Evolutionary conservation across 2,329 filamentous ascomycete species (phyloP).

Genomic region (Trichoderma harzianum): DNA sequence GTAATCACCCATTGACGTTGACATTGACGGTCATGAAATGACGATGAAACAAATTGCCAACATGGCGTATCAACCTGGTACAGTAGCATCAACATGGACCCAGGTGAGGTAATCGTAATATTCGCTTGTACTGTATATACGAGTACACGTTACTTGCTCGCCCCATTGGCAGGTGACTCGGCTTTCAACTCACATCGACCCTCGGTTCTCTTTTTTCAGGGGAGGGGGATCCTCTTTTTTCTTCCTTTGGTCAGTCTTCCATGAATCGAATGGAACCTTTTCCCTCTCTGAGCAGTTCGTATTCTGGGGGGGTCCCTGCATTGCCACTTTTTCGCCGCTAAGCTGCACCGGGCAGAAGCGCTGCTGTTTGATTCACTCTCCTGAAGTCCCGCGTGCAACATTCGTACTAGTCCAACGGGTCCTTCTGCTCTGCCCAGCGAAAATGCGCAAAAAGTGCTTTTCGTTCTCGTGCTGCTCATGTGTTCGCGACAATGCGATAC

Average conservation of each 20-base stretch:
- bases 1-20: too few relatives aligned
- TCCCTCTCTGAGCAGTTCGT: not conserved
- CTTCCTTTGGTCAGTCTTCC: not conserved
- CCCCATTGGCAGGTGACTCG: not conserved
- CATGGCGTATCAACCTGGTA: not conserved
- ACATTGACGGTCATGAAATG: not conserved
- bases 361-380: not conserved
- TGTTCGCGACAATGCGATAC: not conserved
- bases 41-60: not conserved
- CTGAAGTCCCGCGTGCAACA: not conserved
- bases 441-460: not conserved
- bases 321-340: slow-evolving; percentile 5
- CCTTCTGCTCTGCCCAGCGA: not conserved
- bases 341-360: not conserved
- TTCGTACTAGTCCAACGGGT: not conserved
- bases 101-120: not conserved
- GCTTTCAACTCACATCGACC: not conserved
- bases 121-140: not conserved
- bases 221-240: not conserved
- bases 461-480: not conserved
- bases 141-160: not conserved
- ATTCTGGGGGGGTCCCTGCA: slow-evolving; percentile 5
- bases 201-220: not conserved
- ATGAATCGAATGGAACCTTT: not conserved
- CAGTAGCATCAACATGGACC: not conserved